These are phyloP conservation scores for Fonsecaea pedrosoi DNA, from an alignment of 2,329 filamentous ascomycete species.

Conservation along the genomic window DNA sequence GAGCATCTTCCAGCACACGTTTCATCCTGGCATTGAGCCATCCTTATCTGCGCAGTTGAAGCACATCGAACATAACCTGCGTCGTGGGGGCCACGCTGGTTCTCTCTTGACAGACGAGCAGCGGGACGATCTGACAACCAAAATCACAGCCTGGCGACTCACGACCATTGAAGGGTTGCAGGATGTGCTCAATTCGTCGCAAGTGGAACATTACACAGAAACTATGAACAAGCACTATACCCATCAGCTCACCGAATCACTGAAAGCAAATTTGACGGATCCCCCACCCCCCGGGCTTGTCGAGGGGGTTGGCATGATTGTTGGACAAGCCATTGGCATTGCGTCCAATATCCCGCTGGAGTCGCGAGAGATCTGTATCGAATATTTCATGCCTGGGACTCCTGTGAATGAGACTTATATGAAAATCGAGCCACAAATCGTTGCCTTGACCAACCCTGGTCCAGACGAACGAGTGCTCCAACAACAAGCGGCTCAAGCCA, in stretches of 20 bases:
- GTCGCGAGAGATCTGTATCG: conserved; percentile 85
- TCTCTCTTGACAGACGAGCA: conserved; percentile 50
- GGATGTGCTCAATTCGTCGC: conserved; percentile 69
- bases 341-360: conserved; percentile 86
- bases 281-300: conserved; percentile 82
- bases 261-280: conserved; percentile 76
- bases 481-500: conserved; percentile 28
- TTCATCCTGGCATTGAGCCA: conserved; percentile 85
- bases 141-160: conserved; percentile 91
- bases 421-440: conserved; percentile 77
- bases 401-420: conserved; percentile 74
- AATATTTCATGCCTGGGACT: conserved; percentile 81
- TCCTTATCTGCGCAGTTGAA: conserved; percentile 80
- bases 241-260: conserved; percentile 68
- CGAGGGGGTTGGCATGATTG: conserved; percentile 87
- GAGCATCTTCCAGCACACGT: conserved; percentile 87
- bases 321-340: conserved; percentile 87
- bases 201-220: conserved; percentile 70
- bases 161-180: conserved; percentile 90
- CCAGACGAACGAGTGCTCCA: conserved; percentile 35
- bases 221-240: conserved; percentile 75
- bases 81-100: conserved; percentile 52
- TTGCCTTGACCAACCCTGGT: conserved; percentile 61
- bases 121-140: conserved; percentile 82
- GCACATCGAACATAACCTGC: conserved; percentile 84